Evolutionary conservation across 1,284 basidiomycete species (phyloP).

Genomic region (Moniliophthora roreri): DNA sequence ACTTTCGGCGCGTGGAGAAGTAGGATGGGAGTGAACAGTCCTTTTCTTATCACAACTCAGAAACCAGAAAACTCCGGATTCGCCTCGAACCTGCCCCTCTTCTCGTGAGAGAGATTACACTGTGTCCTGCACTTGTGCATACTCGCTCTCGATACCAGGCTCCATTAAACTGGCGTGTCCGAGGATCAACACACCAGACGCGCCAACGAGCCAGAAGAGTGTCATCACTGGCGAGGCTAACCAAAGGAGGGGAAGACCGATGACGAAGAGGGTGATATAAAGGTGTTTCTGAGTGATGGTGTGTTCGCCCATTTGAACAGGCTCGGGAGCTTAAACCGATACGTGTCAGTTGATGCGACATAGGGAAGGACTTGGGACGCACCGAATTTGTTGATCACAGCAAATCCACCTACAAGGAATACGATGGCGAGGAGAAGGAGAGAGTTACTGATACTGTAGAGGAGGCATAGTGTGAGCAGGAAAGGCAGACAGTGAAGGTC

Average conservation of each 20-base stretch:
- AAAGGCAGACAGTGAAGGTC: not conserved
- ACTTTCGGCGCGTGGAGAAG: not conserved
- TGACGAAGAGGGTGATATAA: slow-evolving; percentile 79
- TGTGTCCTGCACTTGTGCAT: slow-evolving; percentile 69
- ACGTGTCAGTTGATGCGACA: slow-evolving; percentile 1
- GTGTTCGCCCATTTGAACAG: slow-evolving; percentile 76
- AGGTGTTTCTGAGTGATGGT: slow-evolving; percentile 82
- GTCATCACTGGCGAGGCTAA: slow-evolving; percentile 66
- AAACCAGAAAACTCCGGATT: not conserved
- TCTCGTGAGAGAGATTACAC: slow-evolving; percentile 37
- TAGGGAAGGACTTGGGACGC: slow-evolving; percentile 28
- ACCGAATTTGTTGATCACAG: slow-evolving; percentile 90
- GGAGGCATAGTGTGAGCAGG: not conserved
- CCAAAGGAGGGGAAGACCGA: slow-evolving; percentile 74
- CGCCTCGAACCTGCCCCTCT: not conserved
- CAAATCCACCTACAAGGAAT: slow-evolving; percentile 92
- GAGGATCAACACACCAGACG: slow-evolving; percentile 73
- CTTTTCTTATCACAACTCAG: too few species aligned
- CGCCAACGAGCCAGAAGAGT: slow-evolving; percentile 81
- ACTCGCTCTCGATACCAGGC: slow-evolving; percentile 89
- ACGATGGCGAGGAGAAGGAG: slow-evolving; percentile 80
- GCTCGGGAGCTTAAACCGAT: slow-evolving; percentile 59
- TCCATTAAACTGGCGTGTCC: slow-evolving; percentile 83
- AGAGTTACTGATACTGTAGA: slow-evolving; percentile 68
- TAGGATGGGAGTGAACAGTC: not conserved